A percentile compares a stretch with the other conserved stretches of the same genome.
phyloP scores from a whole-genome alignment of 2,329 filamentous ascomycete species.

The Botryotinia narcissicola region DNA sequence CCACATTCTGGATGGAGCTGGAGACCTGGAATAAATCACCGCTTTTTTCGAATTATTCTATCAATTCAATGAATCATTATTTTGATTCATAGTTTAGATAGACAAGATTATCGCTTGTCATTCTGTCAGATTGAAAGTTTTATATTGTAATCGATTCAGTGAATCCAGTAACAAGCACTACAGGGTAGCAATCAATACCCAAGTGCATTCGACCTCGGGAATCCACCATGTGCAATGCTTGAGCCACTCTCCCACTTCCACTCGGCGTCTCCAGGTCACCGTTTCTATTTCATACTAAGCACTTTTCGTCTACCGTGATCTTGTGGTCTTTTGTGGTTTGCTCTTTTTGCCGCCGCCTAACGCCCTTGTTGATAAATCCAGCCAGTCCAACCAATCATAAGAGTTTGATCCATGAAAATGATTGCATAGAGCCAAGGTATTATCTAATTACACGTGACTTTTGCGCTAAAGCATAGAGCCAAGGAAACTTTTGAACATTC shows the following conservation, averaged over 20 bases:
- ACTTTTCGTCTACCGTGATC: not conserved
- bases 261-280: not conserved
- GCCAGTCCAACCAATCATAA: not conserved
- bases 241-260: not conserved
- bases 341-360: not conserved
- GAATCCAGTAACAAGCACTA: not conserved
- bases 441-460: not conserved
- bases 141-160: too few species aligned
- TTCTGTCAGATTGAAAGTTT: not conserved
- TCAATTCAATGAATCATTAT: not conserved
- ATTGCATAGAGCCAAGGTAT: not conserved
- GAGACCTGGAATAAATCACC: not conserved
- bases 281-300: not conserved
- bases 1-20: not conserved
- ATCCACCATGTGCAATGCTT: not conserved
- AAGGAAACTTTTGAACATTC: not conserved
- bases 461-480: not conserved
- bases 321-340: not conserved
- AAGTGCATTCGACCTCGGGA: not conserved
- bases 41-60: not conserved
- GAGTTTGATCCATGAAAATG: not conserved
- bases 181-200: not conserved
- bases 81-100: not conserved
- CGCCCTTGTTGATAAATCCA: not conserved
- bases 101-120: too few species aligned